Evolutionary conservation across 108 stramenopile species (phyloP), one percentile per base, ranked within the genome.

Genomic region (Nannochloropsis granulata): DNA sequence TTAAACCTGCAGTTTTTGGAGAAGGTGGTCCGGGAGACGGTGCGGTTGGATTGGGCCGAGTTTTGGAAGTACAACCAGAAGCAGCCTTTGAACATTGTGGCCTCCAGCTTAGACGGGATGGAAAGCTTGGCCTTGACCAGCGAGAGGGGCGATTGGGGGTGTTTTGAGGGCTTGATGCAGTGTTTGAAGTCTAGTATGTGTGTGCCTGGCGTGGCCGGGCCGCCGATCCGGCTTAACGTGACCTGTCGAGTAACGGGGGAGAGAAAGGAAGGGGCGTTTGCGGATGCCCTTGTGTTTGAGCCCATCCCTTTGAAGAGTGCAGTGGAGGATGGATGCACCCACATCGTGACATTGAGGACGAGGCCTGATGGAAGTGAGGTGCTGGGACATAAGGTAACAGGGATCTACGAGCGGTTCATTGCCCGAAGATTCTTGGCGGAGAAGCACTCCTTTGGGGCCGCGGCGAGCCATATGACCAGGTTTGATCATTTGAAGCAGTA

Each of bases 351-450:
- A 24, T 89, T 96, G 16, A 92, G 95, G 79, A 94, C 95, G 78
- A 81, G 95, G 79, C 95, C 97, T 7, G 95, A 97, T 87, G 95
- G 95, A 13, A 91, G 90, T 10, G 93, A 96, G 91, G 94, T 96
- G 23, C 87, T 94, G n/a, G 94, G 94, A 91, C 24, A 91, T 93
- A 81, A 87, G 83, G 83, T 84, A 46, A 91, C 89, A 45, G 88
- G 93, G 80, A 82, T 94, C 46, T 93, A 96, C 81, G 97, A 96
- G 90, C 86, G 90, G 26, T 43, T 95, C 79, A 96, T 97, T 44
- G 90, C 92, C 46, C 89, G 91, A 46, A 90, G 94, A 79, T 97
- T 94, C 85, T 94, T 96, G 85, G 80, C 93, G 26, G 91, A 92
- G 12, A 95, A 95, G 84, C 94, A 94, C 81, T 87, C 88, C 1